Evolutionary conservation across 805 yeast genomes (phyloP).

Genomic region (Zygosaccharomyces rouxii): DNA sequence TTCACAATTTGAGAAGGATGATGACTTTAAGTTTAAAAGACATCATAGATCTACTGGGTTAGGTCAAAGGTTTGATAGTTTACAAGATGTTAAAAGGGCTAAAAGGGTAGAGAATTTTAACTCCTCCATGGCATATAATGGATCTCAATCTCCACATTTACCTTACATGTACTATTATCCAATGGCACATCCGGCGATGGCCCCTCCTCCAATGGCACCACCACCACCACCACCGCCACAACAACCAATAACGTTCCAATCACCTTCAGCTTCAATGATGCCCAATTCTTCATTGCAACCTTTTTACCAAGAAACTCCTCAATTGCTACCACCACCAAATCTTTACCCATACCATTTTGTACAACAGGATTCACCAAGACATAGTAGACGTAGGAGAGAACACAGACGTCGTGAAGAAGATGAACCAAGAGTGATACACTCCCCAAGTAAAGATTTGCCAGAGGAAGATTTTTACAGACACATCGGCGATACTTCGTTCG

Average conservation of each 20-base stretch:
- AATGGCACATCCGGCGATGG: slow-evolving; percentile 13
- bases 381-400: slow-evolving; percentile 12
- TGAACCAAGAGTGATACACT: slow-evolving; percentile 23
- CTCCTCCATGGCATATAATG: slow-evolving; percentile 22
- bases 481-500: slow-evolving; percentile 29
- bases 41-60: slow-evolving; percentile 30
- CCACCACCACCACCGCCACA: slow-evolving; percentile 18
- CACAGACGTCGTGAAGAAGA: slow-evolving; percentile 10
- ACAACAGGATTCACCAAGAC: slow-evolving; percentile 10
- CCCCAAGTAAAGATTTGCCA: slow-evolving; percentile 34
- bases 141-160: slow-evolving; percentile 13
- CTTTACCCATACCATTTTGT: slow-evolving; percentile 22
- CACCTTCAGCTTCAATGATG: slow-evolving; percentile 18
- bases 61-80: slow-evolving; percentile 31
- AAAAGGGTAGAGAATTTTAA: slow-evolving; percentile 34
- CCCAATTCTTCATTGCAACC: slow-evolving; percentile 32
- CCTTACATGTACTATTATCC: slow-evolving; percentile 30
- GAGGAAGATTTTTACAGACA: slow-evolving; percentile 33
- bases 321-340: slow-evolving; percentile 28
- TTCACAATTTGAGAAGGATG: slow-evolving; percentile 27
- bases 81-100: slow-evolving; percentile 29
- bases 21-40: slow-evolving; percentile 33
- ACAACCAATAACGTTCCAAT: slow-evolving; percentile 7
- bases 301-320: slow-evolving; percentile 19
- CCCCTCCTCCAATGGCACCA: slow-evolving; percentile 21